Evolutionary conservation across 345 rosid species (phyloP).

Genomic region (Eucalyptus tenuipes): DNA sequence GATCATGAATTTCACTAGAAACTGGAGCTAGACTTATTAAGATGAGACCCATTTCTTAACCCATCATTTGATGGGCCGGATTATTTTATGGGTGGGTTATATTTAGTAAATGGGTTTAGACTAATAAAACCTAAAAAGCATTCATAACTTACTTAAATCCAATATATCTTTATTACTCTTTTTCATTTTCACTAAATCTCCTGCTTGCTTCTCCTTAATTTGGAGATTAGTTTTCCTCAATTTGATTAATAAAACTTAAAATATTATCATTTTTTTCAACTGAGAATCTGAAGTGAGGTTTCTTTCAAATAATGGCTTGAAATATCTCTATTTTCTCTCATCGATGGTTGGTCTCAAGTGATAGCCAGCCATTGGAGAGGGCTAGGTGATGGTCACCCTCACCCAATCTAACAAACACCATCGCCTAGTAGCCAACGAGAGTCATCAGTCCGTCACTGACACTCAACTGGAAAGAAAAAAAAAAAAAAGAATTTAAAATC

Average conservation of each 20-base stretch:
- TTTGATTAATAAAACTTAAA: no score
- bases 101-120: no score
- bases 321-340: no score
- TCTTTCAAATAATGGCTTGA: fast-evolving
- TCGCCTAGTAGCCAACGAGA: fast-evolving
- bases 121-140: no score
- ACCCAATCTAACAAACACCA: no score
- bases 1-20: background rate
- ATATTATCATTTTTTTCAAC: fast-evolving
- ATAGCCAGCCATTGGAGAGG: no score
- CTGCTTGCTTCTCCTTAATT: background rate
- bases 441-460: fast-evolving
- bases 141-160: no score
- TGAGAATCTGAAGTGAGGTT: fast-evolving
- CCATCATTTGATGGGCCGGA: background rate
- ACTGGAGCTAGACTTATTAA: background rate
- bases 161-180: fast-evolving
- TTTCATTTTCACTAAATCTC: background rate
- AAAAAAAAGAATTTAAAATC: no score
- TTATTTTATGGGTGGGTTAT: no score
- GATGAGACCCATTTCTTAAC: background rate
- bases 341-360: no score
- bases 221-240: no score
- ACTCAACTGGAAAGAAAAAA: fast-evolving
- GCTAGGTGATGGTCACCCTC: no score